Conservation (phyloP, 176 grass and related monocot genomes). For the Phoenix dactylifera region DNA sequence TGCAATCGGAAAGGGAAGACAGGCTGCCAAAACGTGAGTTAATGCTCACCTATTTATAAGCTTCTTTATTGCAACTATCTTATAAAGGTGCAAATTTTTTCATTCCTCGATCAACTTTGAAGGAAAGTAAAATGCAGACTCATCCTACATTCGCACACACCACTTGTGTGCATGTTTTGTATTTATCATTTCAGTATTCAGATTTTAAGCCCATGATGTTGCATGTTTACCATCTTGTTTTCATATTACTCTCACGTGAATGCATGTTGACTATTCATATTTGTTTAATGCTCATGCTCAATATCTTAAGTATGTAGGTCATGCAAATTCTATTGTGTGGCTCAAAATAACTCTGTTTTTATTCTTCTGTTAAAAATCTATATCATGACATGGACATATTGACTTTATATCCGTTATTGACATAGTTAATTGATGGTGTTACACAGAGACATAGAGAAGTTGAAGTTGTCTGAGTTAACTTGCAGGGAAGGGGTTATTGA, state of each 20-base stretch:
- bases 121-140: not conserved
- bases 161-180: not conserved
- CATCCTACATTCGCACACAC: not conserved
- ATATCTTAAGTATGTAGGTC: no score
- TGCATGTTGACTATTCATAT: no score
- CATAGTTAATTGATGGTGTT: not conserved
- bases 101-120: no score
- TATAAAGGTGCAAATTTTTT: not conserved
- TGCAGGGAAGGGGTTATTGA: conserved; percentile 81
- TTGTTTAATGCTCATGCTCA: no score
- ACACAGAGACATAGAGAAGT: conserved; percentile 82
- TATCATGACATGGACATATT: not conserved
- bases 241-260: no score
- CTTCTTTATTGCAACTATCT: conserved; percentile 2
- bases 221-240: no score
- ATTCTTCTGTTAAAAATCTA: not conserved
- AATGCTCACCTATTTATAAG: not conserved
- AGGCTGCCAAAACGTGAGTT: conserved; percentile 85
- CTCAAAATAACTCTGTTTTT: not conserved
- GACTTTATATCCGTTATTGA: conserved; percentile 1
- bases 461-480: conserved; percentile 86
- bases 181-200: no score
- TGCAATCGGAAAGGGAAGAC: conserved; percentile 67
- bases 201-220: no score
- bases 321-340: no score